Base-by-base conservation (phyloP, 2,329 filamentous ascomycete species). In the Dactylellina haptotyla region DNA sequence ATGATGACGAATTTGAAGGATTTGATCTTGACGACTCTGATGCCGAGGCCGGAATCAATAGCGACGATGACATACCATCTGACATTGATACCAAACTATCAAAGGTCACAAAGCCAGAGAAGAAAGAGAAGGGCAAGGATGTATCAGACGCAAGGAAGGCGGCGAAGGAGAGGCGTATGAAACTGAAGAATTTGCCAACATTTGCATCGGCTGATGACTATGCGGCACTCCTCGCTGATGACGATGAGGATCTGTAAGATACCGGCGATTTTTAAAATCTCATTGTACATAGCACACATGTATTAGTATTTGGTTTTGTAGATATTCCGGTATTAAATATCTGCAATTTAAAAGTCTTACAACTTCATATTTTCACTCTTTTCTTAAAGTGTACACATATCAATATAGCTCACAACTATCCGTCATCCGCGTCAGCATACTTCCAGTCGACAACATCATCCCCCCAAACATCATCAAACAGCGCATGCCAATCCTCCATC, bases 151-250 rank as follows among this genome's bases (percentile, higher is more conserved):
- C 51, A 1, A 74, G 63, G 53, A 56, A 73, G 20, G 67, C 65
- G 76, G 79, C 79, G 80, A 85, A 84, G 77, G 85, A 87, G 80
- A 91, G 90, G 83, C 89, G 87, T 83, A 92, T 89, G 85, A 92
- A 92, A 83, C 84, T 98, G 81, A 97, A 93, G 86, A 88, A 88
- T 76, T 84, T 99, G 77, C 95, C 95, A 4, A 96, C 88, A 34
- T 99, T 99, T 83, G 95, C 96, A 18, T 96, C 92, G 30, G 90
- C 86, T 30, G 95, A 98, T 62, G 95, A 98, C 80, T 99, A 98
- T 81, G 94, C 93, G 14, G 90, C 63, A 9, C 26, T 75, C 8
- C 46, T 75, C 10, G 70, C 56, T 1, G 64, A 64, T 5, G 63
- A 75, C 2, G 70, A 67, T 32, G 62, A 75, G 57, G 63, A 75